These are phyloP conservation scores for Vaccinium myrtillus DNA, from an alignment of 148 eudicot species.

Conservation along the genomic window DNA sequence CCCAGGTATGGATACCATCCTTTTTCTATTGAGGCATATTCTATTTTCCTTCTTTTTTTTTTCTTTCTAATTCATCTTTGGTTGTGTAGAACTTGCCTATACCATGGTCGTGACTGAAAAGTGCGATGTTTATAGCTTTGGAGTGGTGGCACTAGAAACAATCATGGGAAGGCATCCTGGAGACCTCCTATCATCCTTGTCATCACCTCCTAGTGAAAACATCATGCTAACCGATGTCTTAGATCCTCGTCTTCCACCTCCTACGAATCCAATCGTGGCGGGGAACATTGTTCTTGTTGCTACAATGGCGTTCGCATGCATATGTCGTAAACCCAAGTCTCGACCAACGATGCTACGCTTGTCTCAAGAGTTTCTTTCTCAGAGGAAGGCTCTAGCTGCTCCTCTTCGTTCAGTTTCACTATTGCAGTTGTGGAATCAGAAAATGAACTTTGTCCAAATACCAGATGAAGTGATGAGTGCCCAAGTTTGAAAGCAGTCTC, in stretches of 20 bases:
- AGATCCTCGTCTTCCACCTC: neutral
- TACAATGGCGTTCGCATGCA: slow-evolving; percentile 1
- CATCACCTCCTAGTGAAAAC: neutral
- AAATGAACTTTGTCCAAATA: neutral
- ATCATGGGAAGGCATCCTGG: slow-evolving; percentile 2
- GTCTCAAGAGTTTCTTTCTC: slow-evolving; percentile 14
- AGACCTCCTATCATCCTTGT: neutral
- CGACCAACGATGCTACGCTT: slow-evolving; percentile 12
- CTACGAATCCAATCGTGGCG: neutral
- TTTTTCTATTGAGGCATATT: neutral
- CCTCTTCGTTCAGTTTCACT: neutral
- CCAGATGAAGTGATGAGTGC: neutral
- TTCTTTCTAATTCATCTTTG: neutral
- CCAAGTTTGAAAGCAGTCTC: neutral
- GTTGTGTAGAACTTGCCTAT: neutral
- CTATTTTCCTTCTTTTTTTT: no score
- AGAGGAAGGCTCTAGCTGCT: neutral
- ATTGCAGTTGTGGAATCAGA: neutral
- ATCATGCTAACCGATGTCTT: neutral
- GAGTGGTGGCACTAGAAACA: slow-evolving; percentile 9
- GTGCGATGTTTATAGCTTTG: slow-evolving; percentile 6
- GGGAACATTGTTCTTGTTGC: neutral
- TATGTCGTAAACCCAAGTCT: neutral
- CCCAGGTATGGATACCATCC: neutral
- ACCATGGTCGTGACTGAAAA: neutral